Percentiles rank a stretch among this genome's conserved stretches.
These are phyloP conservation scores for Hortaea sp. DNA, from an alignment of 2,329 filamentous ascomycete species.

Conservation along the genomic window DNA sequence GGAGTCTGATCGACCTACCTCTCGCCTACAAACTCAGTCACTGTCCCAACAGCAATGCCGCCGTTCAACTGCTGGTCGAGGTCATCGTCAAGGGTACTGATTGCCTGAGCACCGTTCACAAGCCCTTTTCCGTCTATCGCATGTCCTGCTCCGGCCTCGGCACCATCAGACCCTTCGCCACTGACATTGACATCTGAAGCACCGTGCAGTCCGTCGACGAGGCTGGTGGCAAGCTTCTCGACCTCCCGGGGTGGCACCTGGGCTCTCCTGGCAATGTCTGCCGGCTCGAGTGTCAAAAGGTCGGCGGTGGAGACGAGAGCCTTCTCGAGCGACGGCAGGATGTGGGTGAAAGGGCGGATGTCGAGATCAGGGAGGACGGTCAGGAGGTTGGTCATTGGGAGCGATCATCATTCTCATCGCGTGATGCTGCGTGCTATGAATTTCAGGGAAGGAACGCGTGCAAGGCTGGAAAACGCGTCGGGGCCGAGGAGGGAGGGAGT, in stretches of 20 bases:
- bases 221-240: conserved; percentile 48
- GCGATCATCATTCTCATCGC: conserved; percentile 13
- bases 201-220: conserved; percentile 57
- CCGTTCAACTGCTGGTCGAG: conserved; percentile 66
- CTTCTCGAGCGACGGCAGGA: conserved; percentile 71
- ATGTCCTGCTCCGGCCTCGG: neutral
- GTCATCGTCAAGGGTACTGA: conserved; percentile 69
- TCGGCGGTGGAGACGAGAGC: conserved; percentile 70
- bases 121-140: conserved; percentile 28
- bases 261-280: conserved; percentile 77
- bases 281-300: conserved; percentile 70
- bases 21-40: conserved; percentile 87
- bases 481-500: too few relatives aligned
- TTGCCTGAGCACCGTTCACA: conserved; percentile 42
- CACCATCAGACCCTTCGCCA: neutral
- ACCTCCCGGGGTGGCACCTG: conserved; percentile 72
- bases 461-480: neutral
- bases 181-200: neutral
- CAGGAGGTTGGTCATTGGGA: conserved; percentile 72
- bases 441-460: neutral
- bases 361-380: conserved; percentile 73
- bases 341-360: conserved; percentile 57
- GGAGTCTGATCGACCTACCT: conserved; percentile 41
- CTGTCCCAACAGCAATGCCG: conserved; percentile 67
- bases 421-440: conserved; percentile 3